Evolutionary conservation across 371 early-diverging fungal genomes (phyloP).

Genomic region (Umbelopsis sp.): DNA sequence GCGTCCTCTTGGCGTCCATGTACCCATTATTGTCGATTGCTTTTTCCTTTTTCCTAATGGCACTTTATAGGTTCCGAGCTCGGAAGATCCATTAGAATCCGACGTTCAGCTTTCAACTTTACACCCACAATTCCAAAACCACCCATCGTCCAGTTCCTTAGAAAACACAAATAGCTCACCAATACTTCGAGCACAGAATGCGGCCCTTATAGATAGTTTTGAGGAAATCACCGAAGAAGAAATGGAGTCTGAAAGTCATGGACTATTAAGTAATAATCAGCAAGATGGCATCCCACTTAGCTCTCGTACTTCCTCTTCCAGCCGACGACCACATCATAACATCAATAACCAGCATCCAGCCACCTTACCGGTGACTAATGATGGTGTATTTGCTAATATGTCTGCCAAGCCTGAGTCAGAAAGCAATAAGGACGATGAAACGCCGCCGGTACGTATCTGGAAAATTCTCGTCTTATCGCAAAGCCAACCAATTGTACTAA

Average conservation of each 20-base stretch:
- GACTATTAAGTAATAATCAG: not conserved
- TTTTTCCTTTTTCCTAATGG: too few relatives aligned
- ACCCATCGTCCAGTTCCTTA: not conserved
- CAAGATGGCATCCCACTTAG: not conserved
- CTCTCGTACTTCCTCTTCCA: not conserved
- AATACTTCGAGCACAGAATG: conserved; percentile 10
- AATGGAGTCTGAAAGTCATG: conserved; percentile 12
- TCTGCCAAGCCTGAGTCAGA: conserved; percentile 61
- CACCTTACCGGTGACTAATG: conserved; percentile 39
- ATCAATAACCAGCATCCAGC: conserved; percentile 20
- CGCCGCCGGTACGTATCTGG: conserved; percentile 41
- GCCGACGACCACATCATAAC: not conserved
- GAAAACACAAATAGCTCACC: not conserved
- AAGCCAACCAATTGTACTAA: not conserved
- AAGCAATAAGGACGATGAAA: conserved; percentile 39
- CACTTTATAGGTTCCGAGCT: conserved; percentile 11
- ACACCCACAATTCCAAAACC: not conserved
- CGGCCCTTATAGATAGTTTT: conserved; percentile 3
- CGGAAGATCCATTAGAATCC: conserved; percentile 19
- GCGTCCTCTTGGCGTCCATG: not conserved
- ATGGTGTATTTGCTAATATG: conserved; percentile 70
- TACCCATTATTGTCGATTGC: too few relatives aligned
- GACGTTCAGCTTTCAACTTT: conserved; percentile 16
- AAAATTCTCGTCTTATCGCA: conserved; percentile 3
- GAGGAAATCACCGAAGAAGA: conserved; percentile 22